Evolutionary conservation across 371 early-diverging fungal species (phyloP), one percentile per base, ranked within the genome.

Genomic region (Caulochytrium protostelioides): DNA sequence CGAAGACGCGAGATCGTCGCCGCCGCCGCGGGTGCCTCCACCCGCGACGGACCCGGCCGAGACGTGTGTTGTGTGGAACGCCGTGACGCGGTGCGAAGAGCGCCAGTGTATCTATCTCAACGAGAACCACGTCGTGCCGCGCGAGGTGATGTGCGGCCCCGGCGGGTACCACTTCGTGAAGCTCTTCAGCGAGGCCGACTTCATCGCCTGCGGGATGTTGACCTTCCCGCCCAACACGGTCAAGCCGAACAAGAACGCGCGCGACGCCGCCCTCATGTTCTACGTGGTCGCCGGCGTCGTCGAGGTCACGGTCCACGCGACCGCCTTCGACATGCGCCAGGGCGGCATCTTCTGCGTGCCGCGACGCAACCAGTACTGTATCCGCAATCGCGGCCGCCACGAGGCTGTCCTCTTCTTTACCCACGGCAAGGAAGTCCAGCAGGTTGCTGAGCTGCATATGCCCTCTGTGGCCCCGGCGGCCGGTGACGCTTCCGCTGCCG

Each of bases 301-400:
- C 13, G 39, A 37, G 22, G 56, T 52, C 7, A 40, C 35, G 13
- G 36, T 59, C 18, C 42, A 63, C 43, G 43, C 41, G 22, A 43
- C 42, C 1, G 22, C 13, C 14, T 63, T 63, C 32, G 41, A 34
- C n/a, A 34, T 58, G 4, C 22, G 22, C 5, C 37, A 28, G 1
- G 59, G 57, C 3, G 36, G 42, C 1, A 47, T 52, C 25, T 59
- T 63, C 28, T 37, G 52, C 32, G 49, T 63, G 12, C 64, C 64
- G 10, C 37, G 63, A 49, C 56, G 56, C n/a, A 61, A 61, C 39
- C 45, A 46, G 17, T 61, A 61, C 43, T 14, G 44, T 10, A 43
- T 61, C 22, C 12, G 14, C 6, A 61, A 61, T 32, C 17, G 22
- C 2, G 35, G 39, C 2, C 32, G 15, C 8, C 9, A 36, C 2